Base-by-base conservation (phyloP, 352 stramenopile genomes). In the Pythium dissotocum region DNA sequence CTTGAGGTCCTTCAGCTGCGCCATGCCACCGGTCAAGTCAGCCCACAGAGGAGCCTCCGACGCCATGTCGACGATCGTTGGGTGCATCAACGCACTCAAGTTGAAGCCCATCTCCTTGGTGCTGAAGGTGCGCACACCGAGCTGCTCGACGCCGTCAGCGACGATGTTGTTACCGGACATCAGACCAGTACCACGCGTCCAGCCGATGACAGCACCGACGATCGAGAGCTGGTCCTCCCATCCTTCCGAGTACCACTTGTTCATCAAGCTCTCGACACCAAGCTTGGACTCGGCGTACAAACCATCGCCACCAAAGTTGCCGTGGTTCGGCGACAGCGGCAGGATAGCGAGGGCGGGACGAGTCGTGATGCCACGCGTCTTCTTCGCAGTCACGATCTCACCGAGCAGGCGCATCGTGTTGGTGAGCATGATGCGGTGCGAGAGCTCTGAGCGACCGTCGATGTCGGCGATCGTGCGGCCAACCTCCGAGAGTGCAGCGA, bases 121-220 rank as follows among this genome's bases (percentile, higher is more conserved):
- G 61, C 77, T 94, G 67, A 97, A 97, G 26, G 88, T 97, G 60
- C 89, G 84, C 53, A 93, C 80, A 59, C 85, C 83, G 36, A 94
- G 77, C 55, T 86, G 82, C 70, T 97, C 89, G 26, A 97, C 77
- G 21, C 86, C 88, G 8, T 79, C 76, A 21, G 89, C 86, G 18
- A 94, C 89, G 6, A 94, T 77, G 63, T 97, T 95, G 75, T 97
- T 97, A n/a, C 86, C 81, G 28, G 77, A 83, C 89, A 97, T 97
- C 26, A 97, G 81, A 14, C 85, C 88, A 0, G 89, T 96, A 56
- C 87, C 84, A 62, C 89, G 87, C 14, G 87, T 95, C 89, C 88
- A 97, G 32, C 89, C 89, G 58, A 97, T 96, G 52, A 95, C 83
- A 30, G 88, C 89, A 51, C 88, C 86, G 3, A 91, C 82, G 35